Evolutionary conservation across 768 basidiomycete species (phyloP).

Genomic region (Gloeophyllum trabeum): DNA sequence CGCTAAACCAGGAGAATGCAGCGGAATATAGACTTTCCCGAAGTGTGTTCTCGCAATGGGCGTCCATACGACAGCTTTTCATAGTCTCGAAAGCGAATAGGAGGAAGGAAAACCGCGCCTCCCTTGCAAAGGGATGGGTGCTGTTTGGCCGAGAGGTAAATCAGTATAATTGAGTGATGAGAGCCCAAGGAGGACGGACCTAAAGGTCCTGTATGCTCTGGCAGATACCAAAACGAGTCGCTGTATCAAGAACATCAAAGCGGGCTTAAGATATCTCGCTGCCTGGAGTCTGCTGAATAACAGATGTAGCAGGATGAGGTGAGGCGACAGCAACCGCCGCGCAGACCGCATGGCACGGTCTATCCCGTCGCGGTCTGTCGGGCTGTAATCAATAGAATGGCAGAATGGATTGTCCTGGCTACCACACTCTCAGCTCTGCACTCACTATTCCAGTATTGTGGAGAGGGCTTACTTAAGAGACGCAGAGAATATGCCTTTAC

Average conservation of each 20-base stretch:
- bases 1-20: slow-evolving; percentile 90
- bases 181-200: slow-evolving; percentile 33
- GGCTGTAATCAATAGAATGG: slow-evolving; percentile 77
- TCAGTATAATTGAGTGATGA: too few relatives aligned
- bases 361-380: slow-evolving; percentile 78
- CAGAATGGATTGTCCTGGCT: slow-evolving; percentile 88
- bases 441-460: slow-evolving; percentile 1
- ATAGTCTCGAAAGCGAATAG: slow-evolving; percentile 90
- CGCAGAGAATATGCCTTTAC: slow-evolving; percentile 77
- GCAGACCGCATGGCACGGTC: slow-evolving; percentile 64
- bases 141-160: too few relatives aligned
- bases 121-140: slow-evolving; percentile 85
- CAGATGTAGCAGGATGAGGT: slow-evolving; percentile 77
- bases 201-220: slow-evolving; percentile 55
- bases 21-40: slow-evolving; percentile 68
- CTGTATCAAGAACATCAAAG: slow-evolving; percentile 78
- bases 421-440: slow-evolving; percentile 6
- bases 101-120: slow-evolving; percentile 82
- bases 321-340: slow-evolving; percentile 69
- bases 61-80: slow-evolving; percentile 79
- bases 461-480: slow-evolving; percentile 59
- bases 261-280: slow-evolving; percentile 76
- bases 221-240: slow-evolving; percentile 79
- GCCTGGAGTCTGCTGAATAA: slow-evolving; percentile 89
- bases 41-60: slow-evolving; percentile 64